Percentiles rank a stretch among this genome's conserved stretches.
Evolutionary conservation across 2,329 filamentous ascomycete species (phyloP).

Genomic region (Xylaria sp.): DNA sequence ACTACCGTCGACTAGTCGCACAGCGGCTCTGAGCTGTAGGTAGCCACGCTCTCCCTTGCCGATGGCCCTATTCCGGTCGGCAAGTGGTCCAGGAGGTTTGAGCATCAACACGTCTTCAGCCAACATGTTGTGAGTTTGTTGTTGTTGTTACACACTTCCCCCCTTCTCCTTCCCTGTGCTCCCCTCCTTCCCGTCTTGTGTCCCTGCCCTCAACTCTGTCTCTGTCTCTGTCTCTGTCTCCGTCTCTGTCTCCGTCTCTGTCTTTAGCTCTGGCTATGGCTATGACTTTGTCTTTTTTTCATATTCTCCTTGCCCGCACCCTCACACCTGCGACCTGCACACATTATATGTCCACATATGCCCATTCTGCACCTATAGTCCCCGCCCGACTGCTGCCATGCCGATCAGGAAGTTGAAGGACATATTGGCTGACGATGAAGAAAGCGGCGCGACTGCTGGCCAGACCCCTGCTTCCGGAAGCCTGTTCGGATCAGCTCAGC

Average conservation of each 20-base stretch:
- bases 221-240: too few relatives aligned
- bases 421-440: not conserved
- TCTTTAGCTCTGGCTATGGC: not conserved
- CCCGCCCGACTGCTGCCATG: constrained; percentile 18
- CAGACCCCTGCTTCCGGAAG: constrained; percentile 51
- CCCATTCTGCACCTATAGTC: not conserved
- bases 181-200: too few relatives aligned
- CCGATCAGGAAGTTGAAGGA: constrained; percentile 39
- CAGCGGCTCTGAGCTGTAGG: constrained; percentile 28
- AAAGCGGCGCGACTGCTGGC: constrained; percentile 47
- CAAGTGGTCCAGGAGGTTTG: constrained; percentile 69
- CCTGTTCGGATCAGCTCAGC: constrained; percentile 47
- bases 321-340: not conserved
- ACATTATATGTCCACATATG: not conserved
- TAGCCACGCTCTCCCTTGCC: constrained; percentile 30
- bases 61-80: constrained; percentile 67
- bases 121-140: constrained; percentile 63
- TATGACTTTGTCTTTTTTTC: not conserved
- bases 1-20: constrained; percentile 22
- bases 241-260: not conserved
- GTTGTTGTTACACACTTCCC: not conserved
- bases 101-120: constrained; percentile 73
- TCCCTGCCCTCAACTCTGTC: too few relatives aligned
- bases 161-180: not conserved
- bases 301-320: not conserved